Base-by-base conservation (phyloP, 2,329 filamentous ascomycete genomes). In the Fusarium sp. region DNA sequence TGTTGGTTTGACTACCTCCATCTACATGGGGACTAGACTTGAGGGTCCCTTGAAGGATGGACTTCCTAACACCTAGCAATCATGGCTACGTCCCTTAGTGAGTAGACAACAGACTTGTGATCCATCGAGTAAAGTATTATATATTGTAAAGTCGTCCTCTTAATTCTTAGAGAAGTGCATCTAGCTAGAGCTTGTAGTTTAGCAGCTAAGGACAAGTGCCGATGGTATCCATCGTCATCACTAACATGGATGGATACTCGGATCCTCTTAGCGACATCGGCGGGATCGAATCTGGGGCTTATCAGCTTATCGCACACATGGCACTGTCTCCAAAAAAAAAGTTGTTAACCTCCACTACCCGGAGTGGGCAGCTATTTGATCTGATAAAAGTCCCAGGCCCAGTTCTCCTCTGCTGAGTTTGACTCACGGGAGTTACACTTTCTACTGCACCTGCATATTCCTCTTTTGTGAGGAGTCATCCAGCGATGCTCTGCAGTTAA, bases 271-370 rank as follows among this genome's bases (percentile, higher is more conserved):
- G 72, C 72, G 72, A 74, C 60, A 70, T 67, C 73, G 73, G 69
- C 73, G 73, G 67, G 69, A 63, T 42, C 14, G 23, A 58, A 61
- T 31, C 58, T 46, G 58, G 65, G 65, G 60, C 69, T 74, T 75
- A 75, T 75, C 73, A 52, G 70, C 62, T 75, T 75, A 75, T 75
- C 74, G 62, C 30, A 25, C 62, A 67, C 62, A 57, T 52, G 53
- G 50, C 41, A 34, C 37, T 25, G 23, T 37, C 43, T 23, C n/a
- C n/a, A 23, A 50, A 39, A 57, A 57, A 64, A 65, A 57, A 59
- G 50, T 41, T 55, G 58, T 25, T 45, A 49, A 70, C 67, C 63
- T 67, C 69, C 58, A 63, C 57, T 69, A 50, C 52, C 66, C 58
- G 56, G 31, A 37, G 34, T 37, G 48, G 49, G 34, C 10, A 51